Base-by-base conservation (phyloP, 2,329 filamentous ascomycete species). In the Sarocladium strictum region DNA sequence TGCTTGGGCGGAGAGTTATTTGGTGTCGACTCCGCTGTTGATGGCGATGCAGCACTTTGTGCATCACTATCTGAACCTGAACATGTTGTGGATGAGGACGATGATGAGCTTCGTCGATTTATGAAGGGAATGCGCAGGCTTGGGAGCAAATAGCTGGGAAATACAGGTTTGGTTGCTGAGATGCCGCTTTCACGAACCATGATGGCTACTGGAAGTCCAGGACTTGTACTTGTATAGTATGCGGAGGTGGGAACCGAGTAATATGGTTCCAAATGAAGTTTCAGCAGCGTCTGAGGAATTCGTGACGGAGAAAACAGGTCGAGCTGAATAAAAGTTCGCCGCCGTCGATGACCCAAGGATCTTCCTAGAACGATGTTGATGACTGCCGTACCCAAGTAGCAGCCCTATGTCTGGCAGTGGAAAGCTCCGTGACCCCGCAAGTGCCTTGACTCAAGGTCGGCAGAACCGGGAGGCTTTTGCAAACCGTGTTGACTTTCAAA, bases 141-240 rank as follows among this genome's bases (percentile, higher is more conserved):
- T 11, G 79, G 77, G 21, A 83, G 71, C 24, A 83, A 69, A 62
- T 77, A 83, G 58, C 64, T 70, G 11, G 79, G 72, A 60, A 82
- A 81, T 26, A 70, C 66, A 24, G 73, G 75, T 55, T 66, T 67
- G 19, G 71, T 73, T 43, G 71, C 70, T 58, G 72, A 65, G 59
- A 73, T 73, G 58, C 68, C 67, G 55, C 66, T 71, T 53, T 67
- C 67, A 33, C 67, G 66, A 58, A 66, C 66, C 65, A 69, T 67
- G 55, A 57, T 56, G 37, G 12, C 10, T 29, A 15, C 10, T 23
- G n/a, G 26, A 10, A 35, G 15, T 12, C 21, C 24, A 24, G 10
- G 3, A 27, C 6, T 17, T 21, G 29, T n/a, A n/a, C n/a, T n/a
- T n/a, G n/a, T n/a, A n/a, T n/a, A n/a, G n/a, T n/a, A n/a, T n/a